A percentile compares a stretch with the other conserved stretches of the same genome.
Evolutionary conservation across 352 stramenopile genomes (phyloP).

Genomic region (Blastocystis hominis): DNA sequence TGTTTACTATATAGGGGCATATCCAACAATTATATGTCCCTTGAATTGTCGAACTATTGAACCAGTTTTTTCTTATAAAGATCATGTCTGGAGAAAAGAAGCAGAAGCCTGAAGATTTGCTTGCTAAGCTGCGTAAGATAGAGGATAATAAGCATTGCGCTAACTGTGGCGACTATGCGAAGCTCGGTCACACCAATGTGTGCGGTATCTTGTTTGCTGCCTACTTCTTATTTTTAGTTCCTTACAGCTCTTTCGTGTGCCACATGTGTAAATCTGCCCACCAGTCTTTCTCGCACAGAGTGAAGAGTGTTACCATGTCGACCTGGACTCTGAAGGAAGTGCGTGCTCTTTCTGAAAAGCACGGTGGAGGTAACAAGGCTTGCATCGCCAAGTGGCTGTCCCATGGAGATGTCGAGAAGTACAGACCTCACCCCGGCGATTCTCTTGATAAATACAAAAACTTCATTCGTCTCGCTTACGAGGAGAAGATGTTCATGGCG

Average conservation of each 20-base stretch:
- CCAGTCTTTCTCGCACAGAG: conserved; percentile 12
- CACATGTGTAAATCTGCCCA: conserved; percentile 10
- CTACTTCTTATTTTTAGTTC: not conserved
- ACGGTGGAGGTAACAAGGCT: not conserved
- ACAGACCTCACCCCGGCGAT: conserved; percentile 18
- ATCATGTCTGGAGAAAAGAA: conserved; percentile 42
- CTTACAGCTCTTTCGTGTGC: not conserved
- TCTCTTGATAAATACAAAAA: conserved; percentile 12
- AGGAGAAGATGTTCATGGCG: conserved; percentile 17
- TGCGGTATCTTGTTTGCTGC: not conserved
- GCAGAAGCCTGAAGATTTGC: conserved; percentile 29
- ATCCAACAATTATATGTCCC: not conserved
- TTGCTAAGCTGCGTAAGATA: conserved; percentile 24
- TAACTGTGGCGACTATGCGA: not conserved
- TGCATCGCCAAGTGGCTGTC: conserved; percentile 1
- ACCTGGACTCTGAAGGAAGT: conserved; percentile 34
- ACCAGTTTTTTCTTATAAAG: not conserved
- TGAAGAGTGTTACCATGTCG: conserved; percentile 38
- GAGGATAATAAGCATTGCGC: not conserved
- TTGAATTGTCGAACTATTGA: not conserved
- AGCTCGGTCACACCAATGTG: conserved; percentile 28
- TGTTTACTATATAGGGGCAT: not conserved
- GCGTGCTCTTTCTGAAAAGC: not conserved
- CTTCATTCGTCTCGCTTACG: not conserved
- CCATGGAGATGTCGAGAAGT: conserved; percentile 4